Evolutionary conservation across 2,329 filamentous ascomycete genomes (phyloP).

Genomic region (Colletotrichum cereale): DNA sequence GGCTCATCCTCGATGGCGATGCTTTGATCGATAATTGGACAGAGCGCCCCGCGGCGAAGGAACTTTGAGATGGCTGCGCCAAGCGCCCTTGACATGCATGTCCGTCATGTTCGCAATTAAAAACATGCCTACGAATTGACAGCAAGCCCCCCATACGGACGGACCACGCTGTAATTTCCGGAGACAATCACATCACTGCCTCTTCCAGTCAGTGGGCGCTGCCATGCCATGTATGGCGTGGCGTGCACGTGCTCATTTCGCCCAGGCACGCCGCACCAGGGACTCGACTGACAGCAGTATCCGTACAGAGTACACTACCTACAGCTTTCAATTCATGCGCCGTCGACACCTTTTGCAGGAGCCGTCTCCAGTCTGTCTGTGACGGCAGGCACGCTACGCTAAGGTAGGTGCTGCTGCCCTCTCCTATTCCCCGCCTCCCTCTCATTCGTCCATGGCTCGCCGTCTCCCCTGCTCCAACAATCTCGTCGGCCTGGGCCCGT

Average conservation of each 20-base stretch:
- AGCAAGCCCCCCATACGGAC: slow-evolving; percentile 24
- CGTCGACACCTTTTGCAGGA: slow-evolving; percentile 11
- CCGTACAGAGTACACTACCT: neutral
- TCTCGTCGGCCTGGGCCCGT: slow-evolving; percentile 15
- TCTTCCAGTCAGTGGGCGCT: slow-evolving; percentile 36
- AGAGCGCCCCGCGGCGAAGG: slow-evolving; percentile 17
- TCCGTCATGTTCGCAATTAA: slow-evolving; percentile 27
- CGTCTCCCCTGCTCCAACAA: slow-evolving; percentile 25
- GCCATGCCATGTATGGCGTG: slow-evolving; percentile 34
- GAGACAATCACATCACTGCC: slow-evolving; percentile 36
- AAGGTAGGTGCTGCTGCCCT: too few relatives aligned
- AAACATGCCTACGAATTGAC: slow-evolving; percentile 31
- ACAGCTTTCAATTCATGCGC: slow-evolving; percentile 11
- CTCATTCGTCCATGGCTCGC: slow-evolving; percentile 21
- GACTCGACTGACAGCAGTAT: neutral
- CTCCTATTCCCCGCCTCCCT: slow-evolving; percentile 19
- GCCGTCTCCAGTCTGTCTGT: slow-evolving; percentile 36
- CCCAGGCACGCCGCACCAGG: slow-evolving; percentile 35
- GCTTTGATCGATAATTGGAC: slow-evolving; percentile 36
- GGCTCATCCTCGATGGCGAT: slow-evolving; percentile 10
- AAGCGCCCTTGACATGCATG: slow-evolving; percentile 23
- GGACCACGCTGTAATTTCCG: slow-evolving; percentile 38
- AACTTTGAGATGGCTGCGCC: slow-evolving; percentile 5
- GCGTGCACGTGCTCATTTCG: slow-evolving; percentile 43
- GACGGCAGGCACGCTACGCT: slow-evolving; percentile 26